Base-by-base conservation (phyloP, 2,329 filamentous ascomycete species). In the Aspergillus tubingensis region DNA sequence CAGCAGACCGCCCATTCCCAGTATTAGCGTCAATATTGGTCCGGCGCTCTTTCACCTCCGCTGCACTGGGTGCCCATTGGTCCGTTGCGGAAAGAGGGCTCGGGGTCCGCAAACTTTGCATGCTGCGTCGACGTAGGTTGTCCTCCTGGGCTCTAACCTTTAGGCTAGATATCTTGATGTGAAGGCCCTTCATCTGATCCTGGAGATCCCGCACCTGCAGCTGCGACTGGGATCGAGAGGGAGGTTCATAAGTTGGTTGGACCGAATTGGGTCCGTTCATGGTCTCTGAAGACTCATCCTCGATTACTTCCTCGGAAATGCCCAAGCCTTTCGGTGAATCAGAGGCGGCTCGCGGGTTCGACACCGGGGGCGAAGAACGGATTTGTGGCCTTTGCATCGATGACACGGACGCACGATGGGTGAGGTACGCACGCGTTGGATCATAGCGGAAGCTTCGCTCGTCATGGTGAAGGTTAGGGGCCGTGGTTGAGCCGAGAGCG, bases 101-200 rank as follows among this genome's bases (percentile, higher is more conserved):
- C 0, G 88, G 87, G 1, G 88, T 89, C 39, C 91, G 85, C 61
- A 94, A 76, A 69, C 85, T 92, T 67, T 91, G 88, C 55, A 93
- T 75, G 73, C 91, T 96, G 58, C 88, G 85, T 54, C 92, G 85
- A 69, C 91, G 88, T 68, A 96, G 76, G 67, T 85, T 92, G 67
- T 96, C 92, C 60, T 90, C 90, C 19, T 90, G 86, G 0, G 91
- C 90, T 68, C 91, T 88, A 63, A 92, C 87, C 67, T 91, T 89
- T 44, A 96, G 76, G 15, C 82, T 89, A 1, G 91, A 93, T 38
- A 96, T 92, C 69, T 92, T 91, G 61, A 90, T 91, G 71, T 92
- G 93, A 50, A 96, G 81, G 56, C 90, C 91, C 58, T 90, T 88
- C 85, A 96, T 91, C 73, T 96, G 92, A 65, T 92, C 89, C 62